Base-by-base conservation (phyloP, 768 basidiomycete species). In the Brasilioporus rufonigricans region DNA sequence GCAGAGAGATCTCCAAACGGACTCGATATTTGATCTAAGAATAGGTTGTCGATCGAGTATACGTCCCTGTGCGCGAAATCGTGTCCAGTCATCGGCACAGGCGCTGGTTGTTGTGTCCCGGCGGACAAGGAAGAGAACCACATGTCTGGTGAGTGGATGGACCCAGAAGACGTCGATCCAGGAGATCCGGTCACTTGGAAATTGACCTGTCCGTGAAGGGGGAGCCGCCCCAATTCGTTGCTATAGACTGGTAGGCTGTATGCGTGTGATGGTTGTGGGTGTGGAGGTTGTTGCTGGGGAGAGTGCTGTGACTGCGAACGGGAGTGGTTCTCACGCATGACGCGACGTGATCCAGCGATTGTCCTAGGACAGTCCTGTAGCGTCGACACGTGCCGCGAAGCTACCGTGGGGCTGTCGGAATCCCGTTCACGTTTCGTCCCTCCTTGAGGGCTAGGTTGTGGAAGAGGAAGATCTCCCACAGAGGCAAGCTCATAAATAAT, bases 401-500 rank as follows among this genome's bases (percentile, higher is more conserved):
- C 16, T 11, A 63, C 51, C 0, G 59, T 44, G 4, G 82, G 77
- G 57, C 76, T 79, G 50, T 86, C 84, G 1, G 80, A 72, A 52
- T 82, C 83, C 36, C 86, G 75, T 45, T 84, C 85, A 18, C 88
- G 84, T 55, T 90, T 89, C 58, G 80, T 76, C 16, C 68, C 76
- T 5, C 77, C 71, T 0, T 70, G 63, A 5, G 84, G 82, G 48
- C 79, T 82, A 0, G 76, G 63, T 46, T 79, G 76, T 2, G 87
- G 87, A 6, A 89, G 74, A 0, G 86, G 87, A 0, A 89, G 74
- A 23, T 89, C 85, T 2, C 87, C 86, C 5, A 84, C 86, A 0
- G 79, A 84, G 4, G 87, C 85, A 1, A 90, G 74, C 59, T 90
- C 86, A 58, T 82, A 88, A 19, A 89, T 70, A 39, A 90, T 80